These are phyloP conservation scores for Didymosphaeria variabile DNA, from an alignment of 2,329 filamentous ascomycete species.

Conservation along the genomic window DNA sequence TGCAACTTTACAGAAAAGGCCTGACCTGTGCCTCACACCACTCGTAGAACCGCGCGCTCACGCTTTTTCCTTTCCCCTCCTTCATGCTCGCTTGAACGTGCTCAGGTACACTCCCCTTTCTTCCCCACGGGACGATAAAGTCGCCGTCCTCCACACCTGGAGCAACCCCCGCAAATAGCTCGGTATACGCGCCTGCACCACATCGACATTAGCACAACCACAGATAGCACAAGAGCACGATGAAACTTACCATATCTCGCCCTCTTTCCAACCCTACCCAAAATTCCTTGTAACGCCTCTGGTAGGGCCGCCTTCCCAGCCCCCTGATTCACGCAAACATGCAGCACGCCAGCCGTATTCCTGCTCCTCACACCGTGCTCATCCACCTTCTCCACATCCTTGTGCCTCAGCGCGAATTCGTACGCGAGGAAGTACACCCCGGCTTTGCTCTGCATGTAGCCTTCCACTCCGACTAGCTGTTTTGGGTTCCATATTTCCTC, in stretches of 20 bases:
- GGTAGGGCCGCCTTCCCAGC: conserved; percentile 23
- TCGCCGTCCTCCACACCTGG: conserved; percentile 25
- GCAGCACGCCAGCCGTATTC: conserved; percentile 21
- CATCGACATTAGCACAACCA: neutral
- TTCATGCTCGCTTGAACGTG: neutral
- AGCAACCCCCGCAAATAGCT: conserved; percentile 30
- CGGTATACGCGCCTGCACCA: conserved; percentile 24
- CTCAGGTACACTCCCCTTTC: conserved; percentile 22
- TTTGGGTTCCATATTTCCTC: conserved; percentile 8
- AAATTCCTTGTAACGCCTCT: conserved; percentile 11
- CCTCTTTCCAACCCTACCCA: conserved; percentile 22
- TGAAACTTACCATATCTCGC: conserved; percentile 17
- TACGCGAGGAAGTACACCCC: conserved; percentile 23
- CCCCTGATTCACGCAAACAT: conserved; percentile 25
- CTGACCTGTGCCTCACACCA: conserved; percentile 25
- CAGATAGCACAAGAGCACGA: neutral
- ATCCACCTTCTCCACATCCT: neutral
- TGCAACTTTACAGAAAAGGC: too few relatives aligned
- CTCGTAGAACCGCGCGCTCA: conserved; percentile 24
- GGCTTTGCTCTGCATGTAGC: conserved; percentile 30
- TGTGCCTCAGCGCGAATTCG: conserved; percentile 19
- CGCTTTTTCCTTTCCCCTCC: conserved; percentile 15
- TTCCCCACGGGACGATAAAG: conserved; percentile 32
- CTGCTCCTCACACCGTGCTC: conserved; percentile 15
- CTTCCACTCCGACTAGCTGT: conserved; percentile 24